Percentiles rank a stretch among this genome's conserved stretches.
Evolutionary conservation across 2,329 filamentous ascomycete genomes (phyloP).

Genomic region (Clarireedia paspali): DNA sequence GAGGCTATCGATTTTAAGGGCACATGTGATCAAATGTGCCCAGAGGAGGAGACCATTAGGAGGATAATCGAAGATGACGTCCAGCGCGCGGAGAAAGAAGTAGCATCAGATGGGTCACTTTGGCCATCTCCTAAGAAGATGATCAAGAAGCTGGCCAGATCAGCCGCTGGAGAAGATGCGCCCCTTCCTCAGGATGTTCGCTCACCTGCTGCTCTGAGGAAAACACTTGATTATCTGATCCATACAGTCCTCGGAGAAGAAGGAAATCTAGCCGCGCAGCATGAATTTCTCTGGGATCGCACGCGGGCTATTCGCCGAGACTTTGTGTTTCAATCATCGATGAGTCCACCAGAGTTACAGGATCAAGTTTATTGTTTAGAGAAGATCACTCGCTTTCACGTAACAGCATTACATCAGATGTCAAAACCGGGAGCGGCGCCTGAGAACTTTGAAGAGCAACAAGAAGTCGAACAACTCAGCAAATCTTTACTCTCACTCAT

Average conservation of each 20-base stretch:
- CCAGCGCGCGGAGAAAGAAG: conserved; percentile 46
- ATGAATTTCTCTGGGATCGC: conserved; percentile 62
- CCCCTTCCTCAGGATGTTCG: conserved; percentile 62
- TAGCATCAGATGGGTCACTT: conserved; percentile 31
- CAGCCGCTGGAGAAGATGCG: conserved; percentile 60
- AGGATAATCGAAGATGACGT: conserved; percentile 56
- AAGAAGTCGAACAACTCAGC: conserved; percentile 60
- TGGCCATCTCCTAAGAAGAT: conserved; percentile 46
- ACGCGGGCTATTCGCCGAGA: conserved; percentile 61
- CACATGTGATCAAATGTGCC: conserved; percentile 63
- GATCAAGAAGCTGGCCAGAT: conserved; percentile 61
- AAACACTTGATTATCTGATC: conserved; percentile 56
- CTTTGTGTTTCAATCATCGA: conserved; percentile 58
- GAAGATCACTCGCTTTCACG: conserved; percentile 59
- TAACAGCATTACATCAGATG: conserved; percentile 55
- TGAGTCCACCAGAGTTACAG: conserved; percentile 45
- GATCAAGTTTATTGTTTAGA: conserved; percentile 57
- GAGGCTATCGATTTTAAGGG: conserved; percentile 61
- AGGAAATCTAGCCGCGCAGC: conserved; percentile 44
- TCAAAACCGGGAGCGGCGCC: conserved; percentile 47
- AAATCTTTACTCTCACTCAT: conserved; percentile 58
- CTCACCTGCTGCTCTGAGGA: conserved; percentile 48
- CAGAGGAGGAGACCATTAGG: conserved; percentile 56
- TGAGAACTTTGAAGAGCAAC: conserved; percentile 57
- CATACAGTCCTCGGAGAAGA: conserved; percentile 49